Evolutionary conservation across 2,329 filamentous ascomycete species (phyloP), one percentile per base, ranked within the genome.

Genomic region (Shiraia sp.): DNA sequence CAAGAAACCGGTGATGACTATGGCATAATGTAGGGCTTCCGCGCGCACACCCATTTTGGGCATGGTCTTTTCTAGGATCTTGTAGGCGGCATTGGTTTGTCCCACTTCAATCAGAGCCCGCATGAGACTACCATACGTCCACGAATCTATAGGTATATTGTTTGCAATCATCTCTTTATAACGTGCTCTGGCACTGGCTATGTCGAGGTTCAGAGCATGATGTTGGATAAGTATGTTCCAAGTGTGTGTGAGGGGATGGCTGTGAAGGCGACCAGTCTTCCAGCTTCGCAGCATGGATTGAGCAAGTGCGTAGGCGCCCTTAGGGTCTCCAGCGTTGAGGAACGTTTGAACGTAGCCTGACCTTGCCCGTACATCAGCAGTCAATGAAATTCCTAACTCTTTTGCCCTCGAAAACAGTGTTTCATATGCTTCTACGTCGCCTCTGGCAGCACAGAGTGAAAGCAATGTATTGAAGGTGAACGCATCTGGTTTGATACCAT

Each of bases 181-280:
- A 3, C 81, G 65, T 38, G 75, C 72, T 49, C 79, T 75, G 12
- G 79, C 74, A n/a, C 73, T 74, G 15, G 73, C 63, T 19, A 83
- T 57, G 46, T 86, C 78, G 40, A 85, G 79, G 6, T 79, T 77
- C 40, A 81, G 72, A 6, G 87, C 88, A 63, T 90, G 79, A 46
- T 86, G 81, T 41, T 79, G 76, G 4, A 96, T 73, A 23, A 96
- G 71, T 38, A 82, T 77, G 61, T 96, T 96, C 88, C 88, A 96
- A 60, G 90, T 81, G 23, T 77, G 73, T 2, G 83, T 83, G 15
- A 79, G 72, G 2, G 77, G 72, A 19, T 59, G 28, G 1, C 81
- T 77, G 13, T 75, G 63, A 1, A 82, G 63, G 3, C 45, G 51
- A 14, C 62, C 65, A 19, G 49, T 38, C 38, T 49, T 47, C 45